Evolutionary conservation across 441 rosid species (phyloP).

Genomic region (Erodium chrysanthum): DNA sequence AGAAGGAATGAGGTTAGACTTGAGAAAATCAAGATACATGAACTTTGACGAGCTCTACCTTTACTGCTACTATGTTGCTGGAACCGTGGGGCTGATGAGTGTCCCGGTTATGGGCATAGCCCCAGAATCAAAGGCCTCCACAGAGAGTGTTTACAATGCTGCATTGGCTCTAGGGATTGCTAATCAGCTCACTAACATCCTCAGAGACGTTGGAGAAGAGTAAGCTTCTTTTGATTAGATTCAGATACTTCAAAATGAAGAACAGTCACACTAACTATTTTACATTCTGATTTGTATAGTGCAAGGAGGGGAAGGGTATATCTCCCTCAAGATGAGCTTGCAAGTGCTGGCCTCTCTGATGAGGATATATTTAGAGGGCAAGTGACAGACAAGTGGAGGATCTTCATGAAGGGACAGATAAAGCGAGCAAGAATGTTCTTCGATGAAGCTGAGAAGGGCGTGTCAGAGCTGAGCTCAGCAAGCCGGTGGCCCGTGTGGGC

Average conservation of each 20-base stretch:
- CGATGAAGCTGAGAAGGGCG: conserved; percentile 39
- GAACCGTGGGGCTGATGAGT: conserved; percentile 46
- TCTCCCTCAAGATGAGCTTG: conserved; percentile 39
- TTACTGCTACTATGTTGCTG: conserved; percentile 47
- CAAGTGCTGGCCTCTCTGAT: conserved; percentile 30
- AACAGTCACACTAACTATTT: background rate
- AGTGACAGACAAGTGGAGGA: conserved; percentile 40
- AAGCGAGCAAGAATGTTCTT: conserved; percentile 41
- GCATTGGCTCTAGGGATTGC: conserved; percentile 45
- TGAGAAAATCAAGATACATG: conserved; percentile 33
- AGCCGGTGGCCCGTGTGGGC: conserved; percentile 52
- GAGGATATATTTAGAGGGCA: conserved; percentile 37
- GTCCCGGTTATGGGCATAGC: conserved; percentile 50
- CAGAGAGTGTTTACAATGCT: conserved; percentile 38
- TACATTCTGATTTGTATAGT: conserved; percentile 12
- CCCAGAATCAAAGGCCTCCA: conserved; percentile 34
- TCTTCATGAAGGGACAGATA: conserved; percentile 39
- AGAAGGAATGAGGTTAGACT: conserved; percentile 44
- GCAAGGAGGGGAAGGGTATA: conserved; percentile 44
- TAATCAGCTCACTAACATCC: conserved; percentile 49
- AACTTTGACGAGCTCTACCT: conserved; percentile 48
- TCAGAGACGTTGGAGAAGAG: conserved; percentile 53
- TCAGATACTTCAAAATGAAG: no score
- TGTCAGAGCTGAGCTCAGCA: conserved; percentile 32
- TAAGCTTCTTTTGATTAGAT: conserved; percentile 23